Evolutionary conservation across 2,329 filamentous ascomycete genomes (phyloP), one percentile per base, ranked within the genome.

Genomic region (Sporothrix globosa): DNA sequence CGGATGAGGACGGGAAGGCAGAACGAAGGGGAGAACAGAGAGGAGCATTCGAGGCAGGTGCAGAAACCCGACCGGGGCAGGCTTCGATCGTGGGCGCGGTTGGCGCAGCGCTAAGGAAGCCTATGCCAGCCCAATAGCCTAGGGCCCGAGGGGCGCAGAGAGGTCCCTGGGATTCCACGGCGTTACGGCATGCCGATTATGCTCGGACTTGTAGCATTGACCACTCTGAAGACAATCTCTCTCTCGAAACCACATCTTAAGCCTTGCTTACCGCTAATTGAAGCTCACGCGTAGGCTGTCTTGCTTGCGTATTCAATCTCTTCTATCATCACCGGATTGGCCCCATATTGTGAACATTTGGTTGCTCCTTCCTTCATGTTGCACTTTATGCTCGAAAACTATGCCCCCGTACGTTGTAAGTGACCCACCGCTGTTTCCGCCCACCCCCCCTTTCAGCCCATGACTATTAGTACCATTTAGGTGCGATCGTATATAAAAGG

Each of bases 71-170:
- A n/a, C 44, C 61, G 50, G 60, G 60, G 41, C 60, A 65, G 61
- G 30, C 39, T 30, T 11, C 21, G 41, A 65, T 65, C 61, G 24
- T 65, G 61, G 44, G 44, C 61, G 44, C 6, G 0, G 41, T 41
- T 63, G 60, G 61, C 46, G 61, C 44, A 65, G 61, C 61, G 61
- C 61, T 65, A 65, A 34, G 24, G 50, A 30, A 50, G 44, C 61
- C 24, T 19, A 65, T 50, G 44, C 17, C 61, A 24, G 21, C 61
- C 7, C 44, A 34, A 21, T 24, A 44, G 44, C 24, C 17, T 24
- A 41, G 60, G 21, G 17, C 21, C 13, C 27, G 21, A 46, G 21
- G 58, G 39, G 39, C 11, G 41, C 27, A 13, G 60, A 14, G 21
- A 30, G 60, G 39, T 34, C 13, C 60, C 41, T 46, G 56, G 56